Conservation (phyloP, 345 rosid genomes). For the Pistacia atlantica region DNA sequence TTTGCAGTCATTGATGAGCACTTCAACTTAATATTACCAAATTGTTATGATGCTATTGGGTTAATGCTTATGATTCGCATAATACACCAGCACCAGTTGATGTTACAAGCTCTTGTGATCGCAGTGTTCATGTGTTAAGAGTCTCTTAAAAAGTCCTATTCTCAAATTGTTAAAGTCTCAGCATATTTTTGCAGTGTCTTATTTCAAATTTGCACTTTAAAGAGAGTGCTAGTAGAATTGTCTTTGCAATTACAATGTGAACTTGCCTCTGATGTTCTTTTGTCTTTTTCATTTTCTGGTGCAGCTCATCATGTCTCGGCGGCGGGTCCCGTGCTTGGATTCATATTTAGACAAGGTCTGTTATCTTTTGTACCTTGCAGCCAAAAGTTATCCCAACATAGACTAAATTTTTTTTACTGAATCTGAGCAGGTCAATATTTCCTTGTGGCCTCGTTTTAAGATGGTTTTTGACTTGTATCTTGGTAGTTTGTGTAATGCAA, state of each 20-base stretch:
- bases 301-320: conserved; percentile 94
- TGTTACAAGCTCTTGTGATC: not conserved
- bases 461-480: conserved; percentile 93
- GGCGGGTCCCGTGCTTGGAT: conserved; percentile 95
- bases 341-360: conserved; percentile 95
- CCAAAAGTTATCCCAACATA: conserved; percentile 7
- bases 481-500: conserved; percentile 90
- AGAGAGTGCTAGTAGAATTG: too few relatives aligned
- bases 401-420: conserved; percentile 14
- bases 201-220: not conserved
- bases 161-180: not conserved
- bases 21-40: conserved; percentile 78
- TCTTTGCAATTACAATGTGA: not conserved
- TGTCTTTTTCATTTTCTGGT: not conserved
- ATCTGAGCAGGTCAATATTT: conserved; percentile 80
- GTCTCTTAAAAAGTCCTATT: too few relatives aligned
- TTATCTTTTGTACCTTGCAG: conserved; percentile 7
- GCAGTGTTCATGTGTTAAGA: not conserved
- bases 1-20: conserved; percentile 96
- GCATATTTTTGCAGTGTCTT: not conserved
- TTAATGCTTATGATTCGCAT: conserved; percentile 97
- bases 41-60: conserved; percentile 96
- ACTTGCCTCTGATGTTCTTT: conserved; percentile 9
- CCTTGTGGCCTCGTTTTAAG: conserved; percentile 98
- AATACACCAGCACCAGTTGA: conserved; percentile 95